A percentile compares a stretch with the other conserved stretches of the same genome.
Evolutionary conservation across 2,329 filamentous ascomycete species (phyloP).

Genomic region (Nothomitra cinnamomea): DNA sequence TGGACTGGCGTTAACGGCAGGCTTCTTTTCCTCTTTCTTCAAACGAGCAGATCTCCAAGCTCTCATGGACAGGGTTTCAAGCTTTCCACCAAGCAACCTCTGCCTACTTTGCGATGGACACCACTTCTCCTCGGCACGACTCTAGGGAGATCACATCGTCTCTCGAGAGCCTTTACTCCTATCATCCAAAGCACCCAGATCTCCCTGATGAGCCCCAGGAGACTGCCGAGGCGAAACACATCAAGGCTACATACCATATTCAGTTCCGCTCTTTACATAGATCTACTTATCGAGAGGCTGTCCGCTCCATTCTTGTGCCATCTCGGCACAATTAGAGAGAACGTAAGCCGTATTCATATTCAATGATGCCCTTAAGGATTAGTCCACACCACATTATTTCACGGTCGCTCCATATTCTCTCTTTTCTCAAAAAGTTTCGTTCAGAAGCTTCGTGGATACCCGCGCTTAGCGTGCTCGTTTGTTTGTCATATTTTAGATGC

Average conservation of each 20-base stretch:
- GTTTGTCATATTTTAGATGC: background rate
- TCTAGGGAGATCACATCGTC: background rate
- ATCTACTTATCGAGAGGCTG: background rate
- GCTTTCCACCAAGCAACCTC: background rate
- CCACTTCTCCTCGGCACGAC: background rate
- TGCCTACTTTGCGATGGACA: background rate
- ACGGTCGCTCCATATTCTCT: background rate
- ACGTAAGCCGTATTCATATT: background rate
- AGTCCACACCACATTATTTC: background rate
- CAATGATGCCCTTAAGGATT: background rate
- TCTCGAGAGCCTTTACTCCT: background rate
- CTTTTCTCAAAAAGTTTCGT: background rate
- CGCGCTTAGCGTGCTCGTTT: background rate
- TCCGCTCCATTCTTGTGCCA: slow-evolving; percentile 1
- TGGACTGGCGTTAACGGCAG: slow-evolving; percentile 1
- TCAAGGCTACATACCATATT: background rate
- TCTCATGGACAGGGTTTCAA: background rate
- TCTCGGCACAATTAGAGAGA: background rate
- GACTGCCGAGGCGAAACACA: background rate
- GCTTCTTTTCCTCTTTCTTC: background rate
- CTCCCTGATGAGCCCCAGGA: background rate
- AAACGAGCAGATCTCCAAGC: slow-evolving; percentile 1
- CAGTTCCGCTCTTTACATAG: background rate
- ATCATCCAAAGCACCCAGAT: background rate
- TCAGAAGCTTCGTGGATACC: background rate